Base-by-base conservation (phyloP, 768 basidiomycete species). In the Boletus coccyginus region DNA sequence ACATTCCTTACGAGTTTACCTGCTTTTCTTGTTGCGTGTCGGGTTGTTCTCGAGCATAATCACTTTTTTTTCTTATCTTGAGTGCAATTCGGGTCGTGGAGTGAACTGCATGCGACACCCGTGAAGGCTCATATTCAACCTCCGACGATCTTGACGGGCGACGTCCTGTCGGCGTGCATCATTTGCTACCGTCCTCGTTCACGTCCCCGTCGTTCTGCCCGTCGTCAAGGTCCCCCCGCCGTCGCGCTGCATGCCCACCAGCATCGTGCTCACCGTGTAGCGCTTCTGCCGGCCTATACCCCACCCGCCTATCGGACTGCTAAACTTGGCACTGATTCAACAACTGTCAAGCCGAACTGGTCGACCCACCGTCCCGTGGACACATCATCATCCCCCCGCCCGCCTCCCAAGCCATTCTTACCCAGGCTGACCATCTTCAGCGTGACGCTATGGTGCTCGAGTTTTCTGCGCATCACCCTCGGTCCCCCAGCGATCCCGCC, bases 1-100 rank as follows among this genome's bases (percentile, higher is more conserved):
- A 70, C 70, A 68, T 65, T 71, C 70, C 21, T 73, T 71, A 65
- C 57, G 57, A 59, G 58, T 68, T 68, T 65, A 62, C 61, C 35
- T 61, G 57, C 53, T 62, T 66, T 72, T 70, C 67, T 69, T 68
- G 67, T 50, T 62, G 55, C 57, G 49, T 53, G 58, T 55, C 48
- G 56, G 45, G 53, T 66, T 53, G 59, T 54, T 67, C 45, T 52
- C 41, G 35, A 57, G 55, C 60, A 61, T 65, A 69, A 67, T 69
- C 49, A 41, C 50, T 57, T 19, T 43, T n/a, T 53, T 58, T 65
- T 65, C 53, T 52, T 32, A 41, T 33, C 19, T 45, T 33, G 43
- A 62, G 53, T 58, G 45, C 40, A 45, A 27, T 27, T 27, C 27
- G 41, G 17, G 33, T 53, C 40, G 58, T 21, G 27, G 51, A 36